Base-by-base conservation (phyloP, 1,284 basidiomycete species). In the Volvariella surrecta region DNA sequence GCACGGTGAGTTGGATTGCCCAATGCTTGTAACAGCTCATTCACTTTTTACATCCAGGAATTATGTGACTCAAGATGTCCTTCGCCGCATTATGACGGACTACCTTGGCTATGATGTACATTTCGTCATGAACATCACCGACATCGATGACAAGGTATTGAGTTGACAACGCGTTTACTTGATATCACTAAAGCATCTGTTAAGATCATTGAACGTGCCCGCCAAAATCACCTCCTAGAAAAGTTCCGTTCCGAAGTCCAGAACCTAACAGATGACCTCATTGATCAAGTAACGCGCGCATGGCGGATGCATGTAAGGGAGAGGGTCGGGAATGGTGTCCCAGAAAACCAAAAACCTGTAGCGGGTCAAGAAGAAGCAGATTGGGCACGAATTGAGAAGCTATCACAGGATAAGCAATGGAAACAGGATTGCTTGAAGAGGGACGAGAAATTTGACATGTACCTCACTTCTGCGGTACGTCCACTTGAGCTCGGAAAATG, bases 111-210 rank as follows among this genome's bases (percentile, higher is more conserved):
- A 96, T 60, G 89, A 98, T 58, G 85, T 99, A 47, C 90, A 97
- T 61, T 98, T 99, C 62, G 95, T 99, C 45, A 97, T 97, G 93
- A 99, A 99, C 66, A 83, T 99, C 56, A 99, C 96, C 3, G 96
- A 99, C 64, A 96, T 99, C 51, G 96, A 99, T 60, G 96, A 99
- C 75, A 99, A 99, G 78, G 95, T 91, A 44, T 32, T 34, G 42
- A 34, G 51, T n/a, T 32, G 43, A 20, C 46, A 32, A 13, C 28
- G 22, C 6, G 28, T 6, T 35, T n/a, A 31, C 37, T n/a, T 35
- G 28, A 18, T 45, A 58, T 37, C 58, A 44, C 30, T 19, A 30
- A 22, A 19, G 37, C 28, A 43, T 28, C 24, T 22, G n/a, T 16
- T n/a, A 53, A 95, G 92, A 96, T 96, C 58, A 96, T 96, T 54